A percentile compares a stretch with the other conserved stretches of the same genome.
These are phyloP conservation scores for Picochlorum sp. DNA, from an alignment of 139 green algal species.

Conservation along the genomic window DNA sequence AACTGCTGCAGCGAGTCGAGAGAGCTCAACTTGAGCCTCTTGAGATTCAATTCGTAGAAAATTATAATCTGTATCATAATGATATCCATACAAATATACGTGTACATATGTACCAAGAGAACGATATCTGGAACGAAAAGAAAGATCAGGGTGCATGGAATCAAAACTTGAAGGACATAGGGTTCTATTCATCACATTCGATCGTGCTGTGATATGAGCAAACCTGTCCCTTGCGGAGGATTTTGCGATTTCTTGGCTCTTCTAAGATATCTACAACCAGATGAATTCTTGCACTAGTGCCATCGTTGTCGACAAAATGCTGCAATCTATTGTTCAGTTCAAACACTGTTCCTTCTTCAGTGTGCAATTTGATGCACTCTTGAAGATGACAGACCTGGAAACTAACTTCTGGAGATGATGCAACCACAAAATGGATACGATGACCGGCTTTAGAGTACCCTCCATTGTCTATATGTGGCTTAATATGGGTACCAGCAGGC, in stretches of 20 bases:
- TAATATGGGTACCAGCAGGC: conserved; percentile 30
- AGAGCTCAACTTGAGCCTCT: too few relatives aligned
- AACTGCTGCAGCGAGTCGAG: too few relatives aligned
- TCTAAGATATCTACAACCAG: conserved; percentile 50
- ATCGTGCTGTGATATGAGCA: conserved; percentile 22
- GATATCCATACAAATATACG: too few relatives aligned
- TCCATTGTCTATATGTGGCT: conserved; percentile 43
- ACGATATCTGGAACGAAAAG: too few relatives aligned
- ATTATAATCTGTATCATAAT: too few relatives aligned
- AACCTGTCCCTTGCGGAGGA: conserved; percentile 28
- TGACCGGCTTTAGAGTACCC: conserved; percentile 43
- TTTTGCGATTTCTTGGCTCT: conserved; percentile 3
- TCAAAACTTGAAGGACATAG: neutral
- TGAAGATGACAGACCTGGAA: conserved; percentile 8
- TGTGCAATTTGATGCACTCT: conserved; percentile 26
- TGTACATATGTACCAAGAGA: too few relatives aligned
- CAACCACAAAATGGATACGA: conserved; percentile 45
- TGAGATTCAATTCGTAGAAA: too few relatives aligned
- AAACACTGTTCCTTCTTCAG: conserved; percentile 50
- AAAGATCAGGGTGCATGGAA: too few relatives aligned
- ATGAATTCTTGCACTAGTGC: conserved; percentile 30
- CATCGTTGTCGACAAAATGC: conserved; percentile 30
- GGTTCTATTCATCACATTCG: neutral
- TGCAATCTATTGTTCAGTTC: conserved; percentile 54
- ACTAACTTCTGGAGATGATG: neutral